Percentiles rank a stretch among this genome's conserved stretches.
Conservation (phyloP, 1,139 yeast genomes). For the Suhomyces bokatorum region DNA sequence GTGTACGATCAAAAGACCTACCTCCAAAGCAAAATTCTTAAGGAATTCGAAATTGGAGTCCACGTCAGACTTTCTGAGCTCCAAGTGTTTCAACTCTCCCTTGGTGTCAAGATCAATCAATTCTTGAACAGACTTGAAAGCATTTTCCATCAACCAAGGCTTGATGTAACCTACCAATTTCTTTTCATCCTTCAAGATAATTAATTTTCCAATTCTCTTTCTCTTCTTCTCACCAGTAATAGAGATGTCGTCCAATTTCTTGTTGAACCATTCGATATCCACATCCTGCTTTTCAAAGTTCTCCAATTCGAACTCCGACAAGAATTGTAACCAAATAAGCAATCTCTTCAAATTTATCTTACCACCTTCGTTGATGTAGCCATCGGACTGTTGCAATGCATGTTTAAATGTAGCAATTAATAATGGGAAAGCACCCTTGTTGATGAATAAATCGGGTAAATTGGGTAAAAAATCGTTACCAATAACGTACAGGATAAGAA, state of each 20-base stretch:
- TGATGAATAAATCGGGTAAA: slow-evolving; percentile 88
- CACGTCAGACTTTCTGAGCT: slow-evolving; percentile 50
- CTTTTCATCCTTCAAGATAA: slow-evolving; percentile 73
- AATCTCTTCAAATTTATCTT: slow-evolving; percentile 73
- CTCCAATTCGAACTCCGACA: slow-evolving; percentile 75
- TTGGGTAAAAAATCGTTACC: slow-evolving; percentile 99
- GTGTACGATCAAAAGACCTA: slow-evolving; percentile 67
- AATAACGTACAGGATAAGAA: slow-evolving; percentile 87
- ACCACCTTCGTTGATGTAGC: slow-evolving; percentile 84
- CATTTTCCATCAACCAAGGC: slow-evolving; percentile 64
- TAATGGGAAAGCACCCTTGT: slow-evolving; percentile 94
- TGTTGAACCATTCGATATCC: slow-evolving; percentile 90
- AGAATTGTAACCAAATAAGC: slow-evolving; percentile 67
- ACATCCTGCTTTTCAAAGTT: slow-evolving; percentile 78
- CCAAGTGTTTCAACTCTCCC: slow-evolving; percentile 48
- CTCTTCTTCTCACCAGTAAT: slow-evolving; percentile 70
- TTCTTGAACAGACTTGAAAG: slow-evolving; percentile 29
- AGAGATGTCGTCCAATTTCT: slow-evolving; percentile 78
- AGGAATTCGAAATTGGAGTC: slow-evolving; percentile 56
- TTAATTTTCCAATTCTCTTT: slow-evolving; percentile 61
- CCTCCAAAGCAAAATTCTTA: slow-evolving; percentile 61
- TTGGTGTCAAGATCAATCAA: slow-evolving; percentile 41
- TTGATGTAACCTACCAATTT: slow-evolving; percentile 59
- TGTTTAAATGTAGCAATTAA: slow-evolving; percentile 85
- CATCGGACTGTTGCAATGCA: slow-evolving; percentile 71